Evolutionary conservation across 176 grass and related monocot genomes (phyloP).

Genomic region (Stipa capillata): DNA sequence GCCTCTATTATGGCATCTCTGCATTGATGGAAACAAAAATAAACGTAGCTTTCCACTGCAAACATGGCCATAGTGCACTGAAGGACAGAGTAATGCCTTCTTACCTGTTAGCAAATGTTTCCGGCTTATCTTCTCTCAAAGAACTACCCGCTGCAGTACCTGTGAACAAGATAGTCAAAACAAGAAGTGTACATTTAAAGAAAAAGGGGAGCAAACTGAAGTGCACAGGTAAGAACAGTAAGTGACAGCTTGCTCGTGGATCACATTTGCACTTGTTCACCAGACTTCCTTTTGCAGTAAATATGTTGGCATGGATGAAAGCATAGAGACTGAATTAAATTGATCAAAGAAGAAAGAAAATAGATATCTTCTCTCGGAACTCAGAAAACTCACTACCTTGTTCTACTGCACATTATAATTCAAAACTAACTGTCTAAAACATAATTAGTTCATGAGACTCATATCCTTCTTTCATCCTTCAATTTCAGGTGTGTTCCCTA

Average conservation of each 20-base stretch:
- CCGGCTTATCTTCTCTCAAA: constrained; percentile 61
- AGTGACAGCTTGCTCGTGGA: background rate
- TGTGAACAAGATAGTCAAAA: constrained; percentile 9
- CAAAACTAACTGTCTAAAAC: background rate
- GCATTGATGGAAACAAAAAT: constrained; percentile 4
- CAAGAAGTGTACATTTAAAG: no score
- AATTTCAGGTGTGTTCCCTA: background rate
- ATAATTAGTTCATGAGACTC: background rate
- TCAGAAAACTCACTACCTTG: background rate
- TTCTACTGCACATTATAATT: background rate
- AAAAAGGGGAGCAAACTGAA: no score
- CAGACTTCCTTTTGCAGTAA: background rate
- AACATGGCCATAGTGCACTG: background rate
- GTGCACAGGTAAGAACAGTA: no score
- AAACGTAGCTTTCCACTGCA: background rate
- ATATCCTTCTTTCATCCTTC: background rate
- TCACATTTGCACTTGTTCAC: background rate
- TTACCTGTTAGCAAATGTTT: constrained; percentile 76
- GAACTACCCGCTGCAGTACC: constrained; percentile 29
- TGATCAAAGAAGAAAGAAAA: background rate
- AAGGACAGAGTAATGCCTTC: background rate
- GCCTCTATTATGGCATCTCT: constrained; percentile 65
- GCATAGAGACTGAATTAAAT: background rate
- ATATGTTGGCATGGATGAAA: background rate
- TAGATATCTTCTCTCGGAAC: background rate